Evolutionary conservation across 2,329 filamentous ascomycete species (phyloP).

Genomic region (Ophiostoma australiae): DNA sequence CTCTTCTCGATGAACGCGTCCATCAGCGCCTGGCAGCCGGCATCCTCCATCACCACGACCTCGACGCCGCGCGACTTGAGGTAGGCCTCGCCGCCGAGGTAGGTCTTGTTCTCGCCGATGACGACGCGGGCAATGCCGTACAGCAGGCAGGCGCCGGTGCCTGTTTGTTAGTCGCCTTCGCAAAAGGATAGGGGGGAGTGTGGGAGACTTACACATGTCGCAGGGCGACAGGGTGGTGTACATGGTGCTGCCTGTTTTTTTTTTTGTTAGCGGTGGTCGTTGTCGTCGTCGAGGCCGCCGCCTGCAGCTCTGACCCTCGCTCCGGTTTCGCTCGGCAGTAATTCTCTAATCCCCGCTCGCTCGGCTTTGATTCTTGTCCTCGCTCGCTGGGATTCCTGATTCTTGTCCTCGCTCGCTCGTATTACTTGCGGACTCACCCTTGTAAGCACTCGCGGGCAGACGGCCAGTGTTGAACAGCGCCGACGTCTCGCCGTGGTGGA

Average conservation of each 20-base stretch:
- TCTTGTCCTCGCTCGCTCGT: background rate
- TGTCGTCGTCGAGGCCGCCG: background rate
- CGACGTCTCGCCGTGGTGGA: slow-evolving; percentile 68
- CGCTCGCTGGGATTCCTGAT: too few relatives aligned
- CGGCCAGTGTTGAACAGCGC: slow-evolving; percentile 70
- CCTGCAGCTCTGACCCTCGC: too few relatives aligned
- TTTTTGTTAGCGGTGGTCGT: too few relatives aligned
- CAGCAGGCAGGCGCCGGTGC: slow-evolving; percentile 68
- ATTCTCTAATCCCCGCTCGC: background rate
- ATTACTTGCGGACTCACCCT: slow-evolving; percentile 28
- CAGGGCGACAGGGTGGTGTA: slow-evolving; percentile 76
- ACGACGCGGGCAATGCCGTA: slow-evolving; percentile 72
- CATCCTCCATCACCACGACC: slow-evolving; percentile 63
- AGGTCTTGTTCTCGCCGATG: slow-evolving; percentile 72
- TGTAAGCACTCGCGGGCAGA: slow-evolving; percentile 63
- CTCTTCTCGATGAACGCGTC: slow-evolving; percentile 65
- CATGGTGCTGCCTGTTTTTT: slow-evolving; percentile 60
- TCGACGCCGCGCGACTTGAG: slow-evolving; percentile 64
- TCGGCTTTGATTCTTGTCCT: too few relatives aligned
- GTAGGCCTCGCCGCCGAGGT: slow-evolving; percentile 67
- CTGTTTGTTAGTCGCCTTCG: slow-evolving; percentile 24
- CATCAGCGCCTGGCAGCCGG: slow-evolving; percentile 65
- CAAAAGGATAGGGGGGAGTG: background rate
- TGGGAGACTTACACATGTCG: slow-evolving; percentile 59
- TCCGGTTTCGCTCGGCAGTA: background rate